Conservation (phyloP, 208 protist genomes). For the Porcisia deanei region DNA sequence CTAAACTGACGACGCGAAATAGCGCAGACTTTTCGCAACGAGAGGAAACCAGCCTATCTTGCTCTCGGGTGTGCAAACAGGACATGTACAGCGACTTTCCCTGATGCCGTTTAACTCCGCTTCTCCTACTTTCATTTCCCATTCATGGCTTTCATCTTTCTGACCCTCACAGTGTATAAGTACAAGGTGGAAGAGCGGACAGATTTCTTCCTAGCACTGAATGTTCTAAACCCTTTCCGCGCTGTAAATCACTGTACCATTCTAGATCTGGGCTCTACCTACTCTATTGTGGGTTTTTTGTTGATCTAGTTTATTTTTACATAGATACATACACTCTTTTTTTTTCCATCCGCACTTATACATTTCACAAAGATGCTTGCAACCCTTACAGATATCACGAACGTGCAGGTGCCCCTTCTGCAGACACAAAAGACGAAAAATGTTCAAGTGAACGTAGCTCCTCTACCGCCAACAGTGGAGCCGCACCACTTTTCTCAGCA, state of each 20-base stretch:
- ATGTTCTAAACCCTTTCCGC: background rate
- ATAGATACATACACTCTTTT: slow-evolving; percentile 19
- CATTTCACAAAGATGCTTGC: slow-evolving; percentile 14
- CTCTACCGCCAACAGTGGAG: too few species aligned
- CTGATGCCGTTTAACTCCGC: background rate
- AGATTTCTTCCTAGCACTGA: background rate
- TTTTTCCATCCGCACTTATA: slow-evolving; percentile 19
- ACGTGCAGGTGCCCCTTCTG: slow-evolving; percentile 39
- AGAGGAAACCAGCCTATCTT: too few species aligned
- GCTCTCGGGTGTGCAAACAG: too few species aligned
- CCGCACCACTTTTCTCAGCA: slow-evolving; percentile 28
- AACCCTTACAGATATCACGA: slow-evolving; percentile 77
- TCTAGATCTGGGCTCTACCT: background rate
- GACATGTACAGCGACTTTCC: too few species aligned
- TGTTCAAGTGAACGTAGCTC: slow-evolving; percentile 5
- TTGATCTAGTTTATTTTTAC: slow-evolving; percentile 14
- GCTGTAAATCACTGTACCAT: background rate
- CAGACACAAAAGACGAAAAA: slow-evolving; percentile 19
- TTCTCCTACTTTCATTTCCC: background rate
- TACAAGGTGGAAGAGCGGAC: background rate
- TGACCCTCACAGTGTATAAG: background rate
- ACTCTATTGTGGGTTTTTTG: slow-evolving; percentile 7
- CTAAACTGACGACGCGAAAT: too few species aligned
- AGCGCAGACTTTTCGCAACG: too few species aligned
- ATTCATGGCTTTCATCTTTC: background rate